A percentile compares a stretch with the other conserved stretches of the same genome.
These are phyloP conservation scores for Coemansia sp. DNA, from an alignment of 192 early-diverging fungal species.

Conservation along the genomic window DNA sequence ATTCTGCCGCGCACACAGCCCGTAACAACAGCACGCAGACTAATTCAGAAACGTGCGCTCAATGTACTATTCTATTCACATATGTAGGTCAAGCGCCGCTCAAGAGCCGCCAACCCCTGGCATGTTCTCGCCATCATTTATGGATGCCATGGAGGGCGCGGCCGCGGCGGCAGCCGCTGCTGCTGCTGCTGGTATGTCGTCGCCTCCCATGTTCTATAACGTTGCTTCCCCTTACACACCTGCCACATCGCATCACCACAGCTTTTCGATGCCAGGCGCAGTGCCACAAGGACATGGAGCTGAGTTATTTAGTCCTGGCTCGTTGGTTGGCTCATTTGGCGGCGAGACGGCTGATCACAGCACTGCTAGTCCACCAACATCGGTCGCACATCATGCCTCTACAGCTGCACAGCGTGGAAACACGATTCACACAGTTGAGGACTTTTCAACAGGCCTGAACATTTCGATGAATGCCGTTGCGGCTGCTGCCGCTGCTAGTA, in stretches of 20 bases:
- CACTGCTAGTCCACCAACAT: constrained; percentile 11
- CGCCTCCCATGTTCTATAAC: constrained; percentile 43
- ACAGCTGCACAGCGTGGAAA: constrained; percentile 7
- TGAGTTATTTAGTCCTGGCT: constrained; percentile 22
- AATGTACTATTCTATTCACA: neutral
- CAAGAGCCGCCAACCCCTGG: constrained; percentile 63
- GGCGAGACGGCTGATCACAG: constrained; percentile 12
- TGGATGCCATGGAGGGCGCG: constrained; percentile 59
- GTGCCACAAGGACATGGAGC: constrained; percentile 21
- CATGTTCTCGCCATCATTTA: constrained; percentile 71
- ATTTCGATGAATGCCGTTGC: constrained; percentile 48
- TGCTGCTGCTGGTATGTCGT: constrained; percentile 35
- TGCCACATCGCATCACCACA: constrained; percentile 36
- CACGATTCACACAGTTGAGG: constrained; percentile 13
- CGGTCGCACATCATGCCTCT: constrained; percentile 7
- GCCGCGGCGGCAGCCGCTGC: constrained; percentile 25
- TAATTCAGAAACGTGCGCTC: neutral
- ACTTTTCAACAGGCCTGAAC: constrained; percentile 45
- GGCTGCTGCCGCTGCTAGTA: constrained; percentile 21
- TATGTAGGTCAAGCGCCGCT: constrained; percentile 10
- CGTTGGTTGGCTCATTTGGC: constrained; percentile 22
- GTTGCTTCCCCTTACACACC: constrained; percentile 45
- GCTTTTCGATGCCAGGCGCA: constrained; percentile 41
- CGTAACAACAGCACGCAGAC: neutral
- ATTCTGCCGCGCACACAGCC: neutral